phyloP scores from a whole-genome alignment of 305 asterid genomes.

The Coffea humblotiana region DNA sequence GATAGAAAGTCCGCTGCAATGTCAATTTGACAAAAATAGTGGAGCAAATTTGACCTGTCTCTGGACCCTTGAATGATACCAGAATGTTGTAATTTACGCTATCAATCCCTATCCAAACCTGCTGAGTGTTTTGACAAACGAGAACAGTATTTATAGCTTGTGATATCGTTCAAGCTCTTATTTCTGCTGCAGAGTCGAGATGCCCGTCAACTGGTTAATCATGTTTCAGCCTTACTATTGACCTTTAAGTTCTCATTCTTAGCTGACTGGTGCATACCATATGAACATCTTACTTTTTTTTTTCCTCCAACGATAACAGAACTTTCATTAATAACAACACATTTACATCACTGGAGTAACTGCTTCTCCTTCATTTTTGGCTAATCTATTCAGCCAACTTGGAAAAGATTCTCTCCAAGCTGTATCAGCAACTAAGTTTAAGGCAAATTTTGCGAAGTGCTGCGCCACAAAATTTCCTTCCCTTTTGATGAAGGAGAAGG shows the following conservation, averaged over 20 bases:
- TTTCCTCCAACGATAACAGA: too few relatives aligned
- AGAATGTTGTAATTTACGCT: background rate
- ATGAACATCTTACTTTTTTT: background rate
- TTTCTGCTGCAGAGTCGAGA: background rate
- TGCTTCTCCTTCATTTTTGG: too few relatives aligned
- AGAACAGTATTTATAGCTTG: background rate
- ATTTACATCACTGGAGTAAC: too few relatives aligned
- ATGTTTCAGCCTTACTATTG: background rate
- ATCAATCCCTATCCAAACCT: background rate
- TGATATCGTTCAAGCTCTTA: background rate
- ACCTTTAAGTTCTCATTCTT: background rate
- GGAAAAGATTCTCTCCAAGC: too few relatives aligned
- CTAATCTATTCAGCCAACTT: too few relatives aligned
- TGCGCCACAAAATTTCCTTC: too few relatives aligned
- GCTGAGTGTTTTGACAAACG: background rate
- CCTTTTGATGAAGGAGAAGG: too few relatives aligned
- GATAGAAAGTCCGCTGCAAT: background rate
- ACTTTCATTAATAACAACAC: too few relatives aligned
- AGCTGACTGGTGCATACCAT: background rate
- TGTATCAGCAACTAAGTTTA: too few relatives aligned
- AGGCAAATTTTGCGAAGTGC: too few relatives aligned
- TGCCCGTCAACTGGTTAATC: background rate
- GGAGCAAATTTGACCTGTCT: background rate
- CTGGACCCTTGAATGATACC: background rate
- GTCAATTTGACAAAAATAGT: background rate